Conservation (phyloP, 441 rosid species). For the Pelargonium australe region DNA sequence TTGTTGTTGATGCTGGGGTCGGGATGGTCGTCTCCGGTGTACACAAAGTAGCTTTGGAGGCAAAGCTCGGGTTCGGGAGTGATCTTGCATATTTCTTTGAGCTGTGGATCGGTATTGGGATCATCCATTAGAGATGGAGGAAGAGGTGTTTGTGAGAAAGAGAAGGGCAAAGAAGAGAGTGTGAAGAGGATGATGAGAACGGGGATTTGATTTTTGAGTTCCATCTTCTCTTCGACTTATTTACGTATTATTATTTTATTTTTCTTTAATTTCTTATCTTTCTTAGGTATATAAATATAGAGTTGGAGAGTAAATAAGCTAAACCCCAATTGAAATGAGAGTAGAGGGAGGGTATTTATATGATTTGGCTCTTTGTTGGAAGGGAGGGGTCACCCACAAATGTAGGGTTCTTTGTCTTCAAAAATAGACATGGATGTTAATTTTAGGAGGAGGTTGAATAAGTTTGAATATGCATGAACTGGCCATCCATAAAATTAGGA, state of each 20-base stretch:
- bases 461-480: too few relatives aligned
- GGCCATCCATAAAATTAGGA: too few relatives aligned
- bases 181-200: background rate
- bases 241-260: background rate
- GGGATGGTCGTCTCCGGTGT: background rate
- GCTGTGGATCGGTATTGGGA: background rate
- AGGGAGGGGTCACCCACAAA: too few relatives aligned
- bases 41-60: background rate
- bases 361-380: too few relatives aligned
- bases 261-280: too few relatives aligned
- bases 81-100: background rate
- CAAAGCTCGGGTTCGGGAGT: background rate
- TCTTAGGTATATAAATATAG: background rate
- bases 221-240: background rate
- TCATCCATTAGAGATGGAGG: background rate
- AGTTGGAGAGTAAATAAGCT: background rate
- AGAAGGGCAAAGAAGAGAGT: background rate
- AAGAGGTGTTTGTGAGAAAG: background rate
- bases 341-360: too few relatives aligned
- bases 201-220: background rate
- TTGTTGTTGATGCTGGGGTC: conserved; percentile 1
- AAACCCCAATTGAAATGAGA: too few relatives aligned
- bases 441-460: too few relatives aligned
- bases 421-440: too few relatives aligned
- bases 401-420: too few relatives aligned